Percentiles rank a stretch among this genome's conserved stretches.
These are phyloP conservation scores for Ceratobasidium sp. DNA, from an alignment of 1,284 basidiomycete genomes.

Conservation along the genomic window DNA sequence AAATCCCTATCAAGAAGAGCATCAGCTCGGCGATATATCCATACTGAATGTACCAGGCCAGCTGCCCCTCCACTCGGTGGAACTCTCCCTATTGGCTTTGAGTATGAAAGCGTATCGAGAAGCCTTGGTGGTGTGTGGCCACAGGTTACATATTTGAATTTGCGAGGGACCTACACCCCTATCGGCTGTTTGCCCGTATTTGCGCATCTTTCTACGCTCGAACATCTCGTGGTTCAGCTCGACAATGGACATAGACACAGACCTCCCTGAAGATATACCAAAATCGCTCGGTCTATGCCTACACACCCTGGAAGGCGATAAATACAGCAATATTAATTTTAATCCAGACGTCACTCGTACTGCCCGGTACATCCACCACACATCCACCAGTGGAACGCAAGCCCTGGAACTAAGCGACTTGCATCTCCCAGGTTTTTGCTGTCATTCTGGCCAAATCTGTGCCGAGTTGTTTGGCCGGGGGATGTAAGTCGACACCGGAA, in stretches of 20 bases:
- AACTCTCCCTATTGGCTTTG: background rate
- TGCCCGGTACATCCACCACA: background rate
- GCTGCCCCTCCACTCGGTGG: background rate
- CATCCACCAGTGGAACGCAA: background rate
- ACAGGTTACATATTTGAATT: background rate
- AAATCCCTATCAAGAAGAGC: no score
- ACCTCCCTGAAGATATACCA: background rate
- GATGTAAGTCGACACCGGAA: no score
- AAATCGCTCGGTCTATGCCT: background rate
- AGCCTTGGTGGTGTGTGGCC: background rate
- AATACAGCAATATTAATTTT: no score
- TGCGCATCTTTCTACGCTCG: background rate
- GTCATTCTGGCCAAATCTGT: background rate
- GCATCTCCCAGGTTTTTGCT: background rate
- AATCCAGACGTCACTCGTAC: background rate
- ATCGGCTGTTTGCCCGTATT: background rate
- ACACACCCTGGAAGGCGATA: background rate
- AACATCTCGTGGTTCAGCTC: background rate
- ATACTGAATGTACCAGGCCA: background rate
- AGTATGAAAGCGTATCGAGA: background rate
- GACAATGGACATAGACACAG: background rate
- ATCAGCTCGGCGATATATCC: background rate
- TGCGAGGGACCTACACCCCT: background rate
- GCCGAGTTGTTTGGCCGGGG: background rate
- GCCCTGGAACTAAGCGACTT: background rate